A percentile compares a stretch with the other conserved stretches of the same genome.
phyloP scores from a whole-genome alignment of 352 stramenopile species.

The Phytophthora niederhauseri region DNA sequence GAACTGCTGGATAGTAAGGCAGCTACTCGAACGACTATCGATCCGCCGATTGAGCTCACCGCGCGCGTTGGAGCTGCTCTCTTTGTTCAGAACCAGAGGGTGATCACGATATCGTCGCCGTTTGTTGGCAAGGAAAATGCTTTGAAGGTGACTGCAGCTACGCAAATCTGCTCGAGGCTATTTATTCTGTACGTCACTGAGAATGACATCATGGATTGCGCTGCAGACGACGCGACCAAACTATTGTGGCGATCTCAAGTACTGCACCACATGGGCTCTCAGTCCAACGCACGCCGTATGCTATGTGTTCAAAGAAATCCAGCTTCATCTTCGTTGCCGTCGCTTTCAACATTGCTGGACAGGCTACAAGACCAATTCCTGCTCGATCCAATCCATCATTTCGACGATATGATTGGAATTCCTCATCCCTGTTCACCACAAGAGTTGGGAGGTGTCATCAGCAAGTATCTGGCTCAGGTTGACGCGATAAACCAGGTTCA shows the following conservation, averaged over 20 bases:
- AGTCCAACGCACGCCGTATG: slow-evolving; percentile 26
- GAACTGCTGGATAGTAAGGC: slow-evolving; percentile 44
- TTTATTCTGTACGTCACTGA: slow-evolving; percentile 43
- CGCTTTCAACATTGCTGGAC: slow-evolving; percentile 21
- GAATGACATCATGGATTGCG: slow-evolving; percentile 16
- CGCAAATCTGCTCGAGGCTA: slow-evolving; percentile 18
- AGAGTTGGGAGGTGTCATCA: slow-evolving; percentile 36
- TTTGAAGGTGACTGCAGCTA: neutral
- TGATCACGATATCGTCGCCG: slow-evolving; percentile 38
- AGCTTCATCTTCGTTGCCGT: slow-evolving; percentile 3
- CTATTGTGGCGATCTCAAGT: slow-evolving; percentile 37
- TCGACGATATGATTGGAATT: slow-evolving; percentile 29
- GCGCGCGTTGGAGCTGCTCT: slow-evolving; percentile 40
- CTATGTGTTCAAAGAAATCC: slow-evolving; percentile 34
- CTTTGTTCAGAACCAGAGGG: slow-evolving; percentile 46
- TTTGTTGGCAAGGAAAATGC: slow-evolving; percentile 26
- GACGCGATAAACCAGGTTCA: slow-evolving; percentile 28
- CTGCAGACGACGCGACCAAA: slow-evolving; percentile 10
- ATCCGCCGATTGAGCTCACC: slow-evolving; percentile 30
- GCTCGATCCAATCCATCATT: slow-evolving; percentile 9
- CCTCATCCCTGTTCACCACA: slow-evolving; percentile 17
- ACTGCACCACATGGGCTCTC: slow-evolving; percentile 33
- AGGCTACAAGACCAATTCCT: slow-evolving; percentile 22
- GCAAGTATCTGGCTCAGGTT: slow-evolving; percentile 12
- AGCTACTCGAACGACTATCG: slow-evolving; percentile 31